Percentiles rank a stretch among this genome's conserved stretches.
phyloP scores from a whole-genome alignment of 2,329 filamentous ascomycete species.

The Thermothelomyces thermophilus region DNA sequence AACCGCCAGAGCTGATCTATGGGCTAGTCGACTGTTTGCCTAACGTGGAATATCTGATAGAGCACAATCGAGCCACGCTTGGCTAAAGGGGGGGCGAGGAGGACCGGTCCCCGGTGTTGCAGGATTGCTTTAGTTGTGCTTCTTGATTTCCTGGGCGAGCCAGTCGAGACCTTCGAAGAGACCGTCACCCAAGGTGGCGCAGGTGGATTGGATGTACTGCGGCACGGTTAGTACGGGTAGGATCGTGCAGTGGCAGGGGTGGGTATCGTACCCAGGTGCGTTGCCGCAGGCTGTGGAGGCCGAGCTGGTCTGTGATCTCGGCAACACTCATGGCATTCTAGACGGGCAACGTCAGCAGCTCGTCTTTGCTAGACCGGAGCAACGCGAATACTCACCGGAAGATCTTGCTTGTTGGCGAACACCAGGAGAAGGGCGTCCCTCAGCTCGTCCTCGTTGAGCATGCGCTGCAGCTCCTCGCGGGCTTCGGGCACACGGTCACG shows the following conservation, averaged over 20 bases:
- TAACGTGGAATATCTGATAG: slow-evolving; percentile 46
- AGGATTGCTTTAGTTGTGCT: slow-evolving; percentile 49
- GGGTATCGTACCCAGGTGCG: slow-evolving; percentile 83
- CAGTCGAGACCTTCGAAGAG: slow-evolving; percentile 98
- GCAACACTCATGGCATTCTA: slow-evolving; percentile 99
- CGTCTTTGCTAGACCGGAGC: neutral
- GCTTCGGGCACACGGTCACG: slow-evolving; percentile 96
- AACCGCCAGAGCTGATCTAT: slow-evolving; percentile 36
- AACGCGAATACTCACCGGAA: slow-evolving; percentile 60
- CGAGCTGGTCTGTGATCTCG: slow-evolving; percentile 99
- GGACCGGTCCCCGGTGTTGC: slow-evolving; percentile 32
- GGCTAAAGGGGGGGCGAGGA: slow-evolving; percentile 23
- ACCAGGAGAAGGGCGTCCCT: slow-evolving; percentile 93
- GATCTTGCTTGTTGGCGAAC: slow-evolving; percentile 99
- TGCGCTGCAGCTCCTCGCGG: slow-evolving; percentile 91
- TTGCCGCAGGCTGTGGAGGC: slow-evolving; percentile 97
- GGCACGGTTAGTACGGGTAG: slow-evolving; percentile 11
- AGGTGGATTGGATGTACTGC: slow-evolving; percentile 98
- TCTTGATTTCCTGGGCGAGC: slow-evolving; percentile 78
- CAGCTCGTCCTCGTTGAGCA: slow-evolving; percentile 98
- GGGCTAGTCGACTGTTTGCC: slow-evolving; percentile 53
- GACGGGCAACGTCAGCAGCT: slow-evolving; percentile 25
- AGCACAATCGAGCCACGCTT: slow-evolving; percentile 51
- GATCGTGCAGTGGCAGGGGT: neutral
- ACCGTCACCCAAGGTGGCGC: slow-evolving; percentile 97